A percentile compares a stretch with the other conserved stretches of the same genome.
phyloP scores from a whole-genome alignment of 257 asterid genomes.

The Buddleja alternifolia region DNA sequence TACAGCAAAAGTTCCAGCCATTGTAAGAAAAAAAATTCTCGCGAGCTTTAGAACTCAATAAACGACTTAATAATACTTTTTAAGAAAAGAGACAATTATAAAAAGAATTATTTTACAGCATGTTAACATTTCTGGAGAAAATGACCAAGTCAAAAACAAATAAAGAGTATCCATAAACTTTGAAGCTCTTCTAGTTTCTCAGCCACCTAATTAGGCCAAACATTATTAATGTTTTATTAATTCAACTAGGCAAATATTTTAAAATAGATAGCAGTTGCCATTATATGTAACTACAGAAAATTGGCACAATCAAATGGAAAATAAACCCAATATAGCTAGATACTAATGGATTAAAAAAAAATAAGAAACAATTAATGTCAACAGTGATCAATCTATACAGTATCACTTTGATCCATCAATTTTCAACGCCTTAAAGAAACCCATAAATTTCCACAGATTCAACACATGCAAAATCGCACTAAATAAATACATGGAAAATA shows the following conservation, averaged over 20 bases:
- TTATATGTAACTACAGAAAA: background rate
- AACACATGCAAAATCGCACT: background rate
- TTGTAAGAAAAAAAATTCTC: background rate
- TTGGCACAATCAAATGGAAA: background rate
- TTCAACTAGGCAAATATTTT: background rate
- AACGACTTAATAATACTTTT: background rate
- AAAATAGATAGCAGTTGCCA: too few species aligned
- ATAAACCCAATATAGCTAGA: slow-evolving; percentile 1
- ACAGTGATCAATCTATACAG: background rate
- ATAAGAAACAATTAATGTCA: background rate
- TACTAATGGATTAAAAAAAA: background rate
- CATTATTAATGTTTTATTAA: background rate
- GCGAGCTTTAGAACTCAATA: background rate
- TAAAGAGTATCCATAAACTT: background rate
- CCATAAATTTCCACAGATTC: background rate
- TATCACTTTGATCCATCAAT: slow-evolving; percentile 21
- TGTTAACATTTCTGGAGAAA: background rate
- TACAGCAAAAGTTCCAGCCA: slow-evolving; percentile 6
- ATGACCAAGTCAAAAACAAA: background rate
- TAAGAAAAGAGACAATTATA: background rate
- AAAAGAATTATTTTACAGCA: background rate
- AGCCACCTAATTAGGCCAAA: background rate
- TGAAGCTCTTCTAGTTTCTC: background rate
- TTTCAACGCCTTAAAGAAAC: background rate
- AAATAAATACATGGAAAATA: background rate